phyloP scores from a whole-genome alignment of 208 protist species.

The Spongospora subterranea region DNA sequence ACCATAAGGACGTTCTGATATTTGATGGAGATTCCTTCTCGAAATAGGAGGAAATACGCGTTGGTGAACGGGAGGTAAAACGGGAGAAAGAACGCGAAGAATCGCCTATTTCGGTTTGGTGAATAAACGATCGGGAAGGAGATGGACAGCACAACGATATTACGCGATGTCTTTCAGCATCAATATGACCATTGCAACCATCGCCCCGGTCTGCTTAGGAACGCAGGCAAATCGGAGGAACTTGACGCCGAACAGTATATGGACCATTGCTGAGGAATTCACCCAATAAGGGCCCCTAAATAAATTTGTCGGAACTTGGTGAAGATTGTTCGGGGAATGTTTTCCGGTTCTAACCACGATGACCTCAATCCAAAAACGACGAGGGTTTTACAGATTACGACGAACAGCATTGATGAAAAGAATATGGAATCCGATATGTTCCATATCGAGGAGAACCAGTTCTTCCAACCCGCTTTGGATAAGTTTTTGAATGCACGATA shows the following conservation, averaged over 20 bases:
- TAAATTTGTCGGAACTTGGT: not conserved
- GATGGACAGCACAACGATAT: not conserved
- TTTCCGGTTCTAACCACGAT: not conserved
- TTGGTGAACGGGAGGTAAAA: slow-evolving; percentile 47
- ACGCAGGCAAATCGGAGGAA: slow-evolving; percentile 38
- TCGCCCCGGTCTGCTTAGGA: slow-evolving; percentile 1
- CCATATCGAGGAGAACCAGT: not conserved
- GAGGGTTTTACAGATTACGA: not conserved
- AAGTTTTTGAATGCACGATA: not conserved
- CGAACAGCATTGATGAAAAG: not conserved
- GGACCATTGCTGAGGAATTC: not conserved
- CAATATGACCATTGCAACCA: not conserved
- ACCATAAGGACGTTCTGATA: not conserved
- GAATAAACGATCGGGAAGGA: not conserved
- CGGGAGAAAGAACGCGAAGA: slow-evolving; percentile 39
- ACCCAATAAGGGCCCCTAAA: not conserved
- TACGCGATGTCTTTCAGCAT: not conserved
- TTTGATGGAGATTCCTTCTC: not conserved
- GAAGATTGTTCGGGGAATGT: not conserved
- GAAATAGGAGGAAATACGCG: slow-evolving; percentile 12
- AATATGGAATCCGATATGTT: not conserved
- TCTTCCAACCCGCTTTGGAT: not conserved
- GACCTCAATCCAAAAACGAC: not conserved
- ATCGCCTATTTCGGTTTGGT: not conserved
- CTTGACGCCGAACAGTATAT: not conserved